Evolutionary conservation across 2,329 filamentous ascomycete species (phyloP), one percentile per base, ranked within the genome.

Genomic region (Arthrobotrys conoides): DNA sequence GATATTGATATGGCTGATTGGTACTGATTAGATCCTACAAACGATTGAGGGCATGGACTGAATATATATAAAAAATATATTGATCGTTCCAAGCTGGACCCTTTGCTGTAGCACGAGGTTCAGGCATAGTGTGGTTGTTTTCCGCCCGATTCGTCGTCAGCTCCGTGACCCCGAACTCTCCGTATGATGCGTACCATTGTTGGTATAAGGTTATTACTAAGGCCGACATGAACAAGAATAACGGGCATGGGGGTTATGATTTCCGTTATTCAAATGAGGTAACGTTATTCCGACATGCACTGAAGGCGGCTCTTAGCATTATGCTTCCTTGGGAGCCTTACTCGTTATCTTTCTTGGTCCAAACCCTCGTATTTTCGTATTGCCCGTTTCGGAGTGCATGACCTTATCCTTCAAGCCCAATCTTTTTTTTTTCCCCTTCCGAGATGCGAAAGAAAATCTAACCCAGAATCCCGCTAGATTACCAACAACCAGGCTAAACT

Each of bases 351-450:
- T 38, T 30, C 49, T 36, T 55, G 57, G 20, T 61, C n/a, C 18
- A 36, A 41, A 61, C 36, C 57, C 49, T 68, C 71, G 71, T 75
- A 63, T 68, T 64, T 44, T 75, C 71, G 71, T 68, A 76, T 76
- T 76, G 18, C 63, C 71, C n/a, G 63, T 41, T 65, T 46, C 30
- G n/a, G 55, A 38, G 30, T n/a, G 9, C 44, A 41, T 38, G 57
- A 44, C 55, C 57, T 33, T 51, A 61, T 55, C 63, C 46, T 55
- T 6, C 36, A n/a, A n/a, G n/a, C n/a, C n/a, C n/a, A n/a, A n/a
- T n/a, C n/a, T n/a, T 33, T 20, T 24, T 38, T 48, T 48, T 30
- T 48, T 30, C 48, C 18, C 5, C 48, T 10, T 8, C 12, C 36
- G 41, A 30, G 6, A 30, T 6, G 3, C 6, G 41, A 46, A 63